Evolutionary conservation across 2,329 filamentous ascomycete genomes (phyloP), one percentile per base, ranked within the genome.

Genomic region (Penicillium decumbens): DNA sequence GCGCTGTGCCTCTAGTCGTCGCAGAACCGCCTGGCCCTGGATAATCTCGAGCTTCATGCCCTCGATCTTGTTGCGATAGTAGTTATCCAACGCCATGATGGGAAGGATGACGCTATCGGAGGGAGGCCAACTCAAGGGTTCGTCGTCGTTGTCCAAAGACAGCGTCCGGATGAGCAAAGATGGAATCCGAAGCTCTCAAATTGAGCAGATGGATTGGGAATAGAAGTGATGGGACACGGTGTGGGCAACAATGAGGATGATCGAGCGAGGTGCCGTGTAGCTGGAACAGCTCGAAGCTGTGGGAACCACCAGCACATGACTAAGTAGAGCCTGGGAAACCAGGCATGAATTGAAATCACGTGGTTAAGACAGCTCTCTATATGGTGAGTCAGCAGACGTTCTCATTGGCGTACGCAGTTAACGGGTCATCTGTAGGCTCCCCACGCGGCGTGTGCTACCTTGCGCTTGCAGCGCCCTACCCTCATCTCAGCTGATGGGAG

Each of bases 1-100:
- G 61, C 93, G 85, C 75, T 98, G 95, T 62, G 93, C 93, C 79
- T 98, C 93, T 64, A 98, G 82, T 69, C 93, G 85, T 62, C 93
- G 87, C 56, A 98, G 80, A 50, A 95, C 90, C 49, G 93, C 92
- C 77, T 98, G 93, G 49, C 93, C 92, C 76, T 97, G 92, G 72
- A 98, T 92, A 72, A 98, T 98, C 83, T 98, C 92, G 72, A 98
- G 90, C 87, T 97, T 97, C 88, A 97, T 95, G 72, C 88, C 85
- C 88, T 98, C 93, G 77, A 97, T 97, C 81, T 98, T 98, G 81
- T 97, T 97, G 77, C 93, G 89, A 75, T 95, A 98, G 79, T 96
- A 98, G 75, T 88, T 95, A 75, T 97, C 93, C 77, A 98, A 88
- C 82, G 92, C 91, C 93, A 98, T 98, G 81, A 66, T 52, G 53